A percentile compares a stretch with the other conserved stretches of the same genome.
Evolutionary conservation across 1,139 yeast genomes (phyloP).

Genomic region (Sugiyamaella xylanicola): DNA sequence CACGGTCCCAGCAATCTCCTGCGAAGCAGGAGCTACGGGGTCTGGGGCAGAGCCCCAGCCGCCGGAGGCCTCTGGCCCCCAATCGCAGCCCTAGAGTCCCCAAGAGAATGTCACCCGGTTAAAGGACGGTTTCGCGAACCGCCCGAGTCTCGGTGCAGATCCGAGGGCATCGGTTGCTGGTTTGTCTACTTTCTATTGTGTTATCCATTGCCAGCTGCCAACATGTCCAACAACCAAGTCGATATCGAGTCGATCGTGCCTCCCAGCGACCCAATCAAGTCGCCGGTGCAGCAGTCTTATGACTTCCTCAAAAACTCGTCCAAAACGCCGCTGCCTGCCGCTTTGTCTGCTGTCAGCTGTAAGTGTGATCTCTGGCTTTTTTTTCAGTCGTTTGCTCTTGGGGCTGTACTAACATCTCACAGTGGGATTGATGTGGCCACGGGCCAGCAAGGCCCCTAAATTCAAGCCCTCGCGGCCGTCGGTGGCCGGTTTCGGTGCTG

Average conservation of each 20-base stretch:
- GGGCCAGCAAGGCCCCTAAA: conserved; percentile 31
- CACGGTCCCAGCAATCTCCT: too few species aligned
- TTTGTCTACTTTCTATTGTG: too few species aligned
- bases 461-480: conserved; percentile 52
- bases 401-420: conserved; percentile 2
- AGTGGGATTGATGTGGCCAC: conserved; percentile 38
- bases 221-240: conserved; percentile 10
- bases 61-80: too few species aligned
- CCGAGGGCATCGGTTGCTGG: neutral
- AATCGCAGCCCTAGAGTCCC: too few species aligned
- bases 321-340: conserved; percentile 37
- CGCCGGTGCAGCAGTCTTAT: conserved; percentile 11
- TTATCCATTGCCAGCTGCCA: neutral
- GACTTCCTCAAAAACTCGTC: conserved; percentile 29
- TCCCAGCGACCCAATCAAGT: neutral
- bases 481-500: conserved; percentile 63
- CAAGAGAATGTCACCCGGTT: neutral
- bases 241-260: conserved; percentile 3
- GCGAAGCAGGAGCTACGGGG: too few species aligned
- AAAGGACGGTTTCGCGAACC: neutral
- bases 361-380: conserved; percentile 19
- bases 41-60: too few species aligned
- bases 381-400: too few species aligned
- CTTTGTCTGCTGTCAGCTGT: conserved; percentile 33
- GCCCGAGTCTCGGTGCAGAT: too few species aligned